Evolutionary conservation across 75 land plant species (phyloP), one percentile per base, ranked within the genome.

Genomic region (Pinus albicaulis): DNA sequence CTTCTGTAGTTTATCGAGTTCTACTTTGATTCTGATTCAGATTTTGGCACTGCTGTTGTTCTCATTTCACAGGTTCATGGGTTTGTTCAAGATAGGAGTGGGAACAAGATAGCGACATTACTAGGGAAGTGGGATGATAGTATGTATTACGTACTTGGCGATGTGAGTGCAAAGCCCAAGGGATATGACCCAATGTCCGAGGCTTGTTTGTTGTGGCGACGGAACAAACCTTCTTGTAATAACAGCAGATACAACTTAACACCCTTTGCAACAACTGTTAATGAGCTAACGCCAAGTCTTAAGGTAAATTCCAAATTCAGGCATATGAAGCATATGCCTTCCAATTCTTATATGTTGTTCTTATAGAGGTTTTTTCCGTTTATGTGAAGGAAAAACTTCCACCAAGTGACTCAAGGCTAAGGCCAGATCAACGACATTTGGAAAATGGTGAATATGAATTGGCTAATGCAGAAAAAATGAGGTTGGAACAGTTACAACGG

Each of bases 91-190:
- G 95, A 98, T 76, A 85, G 80, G 76, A 89, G 89, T 52, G 98
- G 98, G 76, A 83, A 91, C 62, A 98, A 98, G 78, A 92, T 98
- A 10, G 98, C 99, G 52, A 91, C 97, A 74, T 74, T 98, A 71
- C 41, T 98, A 59, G 99, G 99, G 24, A 98, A 98, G 77, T 98
- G 99, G 99, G 98, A 98, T 82, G 99, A 93, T 57, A 88, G 97
- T 71, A 90, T 98, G 96, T 95, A 95, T 75, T 98, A 91, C 86
- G 94, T 98, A 13, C 77, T 89, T 55, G 99, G 99, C 61, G 99
- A 98, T 87, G 88, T 91, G 53, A 82, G 84, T 56, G 72, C 89
- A 15, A 95, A 89, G 80, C 94, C 93, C 5, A 95, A 95, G 74
- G 94, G 91, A 1, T 91, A 89, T 78, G 99, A 98, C 78, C 99